Evolutionary conservation across 2,329 filamentous ascomycete genomes (phyloP).

Genomic region (Alternaria brassicae): DNA sequence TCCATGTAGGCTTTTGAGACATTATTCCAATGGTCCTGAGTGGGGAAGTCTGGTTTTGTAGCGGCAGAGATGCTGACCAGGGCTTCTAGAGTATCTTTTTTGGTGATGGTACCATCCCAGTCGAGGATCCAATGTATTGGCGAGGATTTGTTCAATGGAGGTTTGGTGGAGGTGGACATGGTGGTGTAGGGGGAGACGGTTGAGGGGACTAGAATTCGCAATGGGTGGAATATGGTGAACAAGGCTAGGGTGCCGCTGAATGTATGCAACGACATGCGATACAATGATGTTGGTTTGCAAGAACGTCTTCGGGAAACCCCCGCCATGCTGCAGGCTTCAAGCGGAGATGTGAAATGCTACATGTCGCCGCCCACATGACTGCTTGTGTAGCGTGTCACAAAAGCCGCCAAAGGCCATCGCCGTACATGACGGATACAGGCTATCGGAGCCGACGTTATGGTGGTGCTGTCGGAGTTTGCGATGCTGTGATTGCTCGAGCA

Average conservation of each 20-base stretch:
- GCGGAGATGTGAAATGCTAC: neutral
- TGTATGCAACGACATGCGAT: neutral
- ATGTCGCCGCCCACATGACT: neutral
- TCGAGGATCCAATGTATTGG: conserved; percentile 53
- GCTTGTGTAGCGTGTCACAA: neutral
- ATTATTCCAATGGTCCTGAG: conserved; percentile 44
- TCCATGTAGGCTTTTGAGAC: conserved; percentile 52
- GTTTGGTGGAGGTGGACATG: conserved; percentile 24
- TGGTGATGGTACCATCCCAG: conserved; percentile 58
- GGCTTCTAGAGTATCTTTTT: conserved; percentile 54
- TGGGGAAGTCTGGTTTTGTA: conserved; percentile 29
- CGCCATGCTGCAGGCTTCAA: neutral
- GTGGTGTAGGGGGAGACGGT: neutral
- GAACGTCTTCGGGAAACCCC: neutral
- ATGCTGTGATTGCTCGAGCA: conserved; percentile 25
- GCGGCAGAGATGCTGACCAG: conserved; percentile 51
- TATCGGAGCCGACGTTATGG: conserved; percentile 11
- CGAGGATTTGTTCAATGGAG: neutral
- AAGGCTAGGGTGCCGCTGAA: neutral
- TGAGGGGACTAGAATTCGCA: neutral
- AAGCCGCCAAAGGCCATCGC: neutral
- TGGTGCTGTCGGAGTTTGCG: conserved; percentile 11
- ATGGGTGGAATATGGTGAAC: neutral
- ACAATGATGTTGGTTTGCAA: neutral
- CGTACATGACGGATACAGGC: conserved; percentile 4